Evolutionary conservation across 2,329 filamentous ascomycete species (phyloP).

Genomic region (Pseudogymnoascus destructans): DNA sequence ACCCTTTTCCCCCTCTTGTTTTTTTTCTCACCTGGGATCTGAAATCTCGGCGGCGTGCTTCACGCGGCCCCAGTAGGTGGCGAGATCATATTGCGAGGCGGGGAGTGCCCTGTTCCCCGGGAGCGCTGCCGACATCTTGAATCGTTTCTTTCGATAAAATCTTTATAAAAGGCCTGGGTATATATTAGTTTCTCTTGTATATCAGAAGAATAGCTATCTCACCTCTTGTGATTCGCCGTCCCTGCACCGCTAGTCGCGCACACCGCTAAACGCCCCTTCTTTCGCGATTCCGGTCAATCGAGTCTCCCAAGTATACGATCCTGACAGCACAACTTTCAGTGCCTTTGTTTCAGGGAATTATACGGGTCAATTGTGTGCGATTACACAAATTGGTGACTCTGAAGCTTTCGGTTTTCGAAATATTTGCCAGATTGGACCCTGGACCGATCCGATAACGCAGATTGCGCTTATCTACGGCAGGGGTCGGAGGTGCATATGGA

Average conservation of each 20-base stretch:
- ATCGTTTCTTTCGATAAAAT: background rate
- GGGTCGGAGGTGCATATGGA: background rate
- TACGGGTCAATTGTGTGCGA: background rate
- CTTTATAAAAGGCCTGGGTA: background rate
- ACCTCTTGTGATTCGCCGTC: background rate
- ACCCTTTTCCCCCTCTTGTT: background rate
- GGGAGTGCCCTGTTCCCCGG: constrained; percentile 69
- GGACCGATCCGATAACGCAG: background rate
- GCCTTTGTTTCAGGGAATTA: background rate
- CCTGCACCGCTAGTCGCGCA: background rate
- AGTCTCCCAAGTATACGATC: background rate
- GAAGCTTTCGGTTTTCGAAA: background rate
- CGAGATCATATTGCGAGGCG: constrained; percentile 81
- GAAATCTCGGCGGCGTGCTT: constrained; percentile 78
- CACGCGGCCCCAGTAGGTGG: constrained; percentile 90
- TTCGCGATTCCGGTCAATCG: background rate
- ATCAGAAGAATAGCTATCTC: background rate
- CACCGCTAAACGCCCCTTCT: background rate
- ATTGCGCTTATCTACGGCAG: constrained; percentile 3
- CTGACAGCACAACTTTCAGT: background rate
- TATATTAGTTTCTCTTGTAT: background rate
- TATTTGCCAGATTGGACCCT: constrained; percentile 1
- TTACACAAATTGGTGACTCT: background rate
- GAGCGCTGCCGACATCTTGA: constrained; percentile 49
- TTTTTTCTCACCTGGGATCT: constrained; percentile 68